These are phyloP conservation scores for Apiospora rasikravindrae DNA, from an alignment of 2,329 filamentous ascomycete genomes.

Conservation along the genomic window DNA sequence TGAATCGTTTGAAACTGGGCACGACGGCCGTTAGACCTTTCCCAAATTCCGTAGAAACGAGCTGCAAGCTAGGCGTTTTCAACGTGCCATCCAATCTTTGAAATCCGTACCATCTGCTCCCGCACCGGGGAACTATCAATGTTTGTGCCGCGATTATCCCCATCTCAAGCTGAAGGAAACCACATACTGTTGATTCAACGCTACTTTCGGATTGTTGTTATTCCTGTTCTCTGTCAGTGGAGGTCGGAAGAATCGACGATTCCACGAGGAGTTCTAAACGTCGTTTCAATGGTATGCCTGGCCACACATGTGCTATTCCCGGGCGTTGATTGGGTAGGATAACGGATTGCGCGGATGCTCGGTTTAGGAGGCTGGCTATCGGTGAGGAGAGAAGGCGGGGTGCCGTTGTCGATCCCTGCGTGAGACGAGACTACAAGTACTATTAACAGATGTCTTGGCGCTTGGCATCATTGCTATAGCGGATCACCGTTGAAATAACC, in stretches of 20 bases:
- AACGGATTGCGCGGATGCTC: neutral
- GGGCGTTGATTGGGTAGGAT: neutral
- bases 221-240: neutral
- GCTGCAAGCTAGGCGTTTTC: neutral
- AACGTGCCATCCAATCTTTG: neutral
- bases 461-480: slow-evolving; percentile 4
- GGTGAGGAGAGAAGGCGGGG: slow-evolving; percentile 1
- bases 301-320: neutral
- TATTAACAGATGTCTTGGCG: slow-evolving; percentile 14
- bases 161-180: neutral
- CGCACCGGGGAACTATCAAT: neutral
- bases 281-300: neutral
- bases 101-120: neutral
- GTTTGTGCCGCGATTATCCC: neutral
- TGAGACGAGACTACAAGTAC: neutral
- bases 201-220: neutral
- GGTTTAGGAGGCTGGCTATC: neutral
- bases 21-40: neutral
- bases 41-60: neutral
- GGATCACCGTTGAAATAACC: neutral
- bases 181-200: neutral
- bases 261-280: neutral
- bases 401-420: neutral
- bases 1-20: neutral
- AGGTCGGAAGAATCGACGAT: neutral